Percentiles rank a stretch among this genome's conserved stretches.
Conservation (phyloP, 2,329 filamentous ascomycete species). For the Trichophyton rubrum region DNA sequence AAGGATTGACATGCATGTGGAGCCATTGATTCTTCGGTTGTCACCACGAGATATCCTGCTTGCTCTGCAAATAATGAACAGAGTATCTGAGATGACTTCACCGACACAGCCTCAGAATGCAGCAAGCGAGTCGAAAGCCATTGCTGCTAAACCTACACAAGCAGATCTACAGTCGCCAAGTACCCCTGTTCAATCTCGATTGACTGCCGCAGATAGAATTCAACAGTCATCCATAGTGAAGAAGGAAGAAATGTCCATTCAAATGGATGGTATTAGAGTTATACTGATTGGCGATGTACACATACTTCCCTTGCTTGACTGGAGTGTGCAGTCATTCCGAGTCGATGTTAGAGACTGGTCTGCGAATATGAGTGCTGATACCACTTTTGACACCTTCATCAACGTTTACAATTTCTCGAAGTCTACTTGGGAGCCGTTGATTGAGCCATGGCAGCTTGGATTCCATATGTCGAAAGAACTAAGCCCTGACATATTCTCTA, state of each 20-base stretch:
- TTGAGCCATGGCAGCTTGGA: conserved; percentile 94
- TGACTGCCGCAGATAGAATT: background rate
- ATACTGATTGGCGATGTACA: conserved; percentile 93
- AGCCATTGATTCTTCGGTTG: conserved; percentile 78
- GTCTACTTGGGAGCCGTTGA: conserved; percentile 90
- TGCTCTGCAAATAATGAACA: conserved; percentile 81
- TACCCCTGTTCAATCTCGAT: background rate
- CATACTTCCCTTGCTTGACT: conserved; percentile 85
- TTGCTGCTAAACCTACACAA: background rate
- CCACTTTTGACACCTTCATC: conserved; percentile 82
- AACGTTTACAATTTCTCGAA: conserved; percentile 99
- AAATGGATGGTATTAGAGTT: conserved; percentile 76
- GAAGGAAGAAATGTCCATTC: conserved; percentile 71
- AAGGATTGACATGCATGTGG: conserved; percentile 74
- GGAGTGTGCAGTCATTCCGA: conserved; percentile 82
- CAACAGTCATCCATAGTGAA: conserved; percentile 44
- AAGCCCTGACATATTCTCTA: conserved; percentile 60
- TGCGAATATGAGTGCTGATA: conserved; percentile 70
- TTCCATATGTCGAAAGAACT: conserved; percentile 73
- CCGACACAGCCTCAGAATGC: conserved; percentile 34
- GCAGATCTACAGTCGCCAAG: background rate
- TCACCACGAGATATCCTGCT: conserved; percentile 91
- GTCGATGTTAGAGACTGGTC: conserved; percentile 86
- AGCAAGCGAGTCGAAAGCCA: conserved; percentile 23
- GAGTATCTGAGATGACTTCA: conserved; percentile 72